Base-by-base conservation (phyloP, 192 early-diverging fungal genomes). In the Coemansia asiatica region DNA sequence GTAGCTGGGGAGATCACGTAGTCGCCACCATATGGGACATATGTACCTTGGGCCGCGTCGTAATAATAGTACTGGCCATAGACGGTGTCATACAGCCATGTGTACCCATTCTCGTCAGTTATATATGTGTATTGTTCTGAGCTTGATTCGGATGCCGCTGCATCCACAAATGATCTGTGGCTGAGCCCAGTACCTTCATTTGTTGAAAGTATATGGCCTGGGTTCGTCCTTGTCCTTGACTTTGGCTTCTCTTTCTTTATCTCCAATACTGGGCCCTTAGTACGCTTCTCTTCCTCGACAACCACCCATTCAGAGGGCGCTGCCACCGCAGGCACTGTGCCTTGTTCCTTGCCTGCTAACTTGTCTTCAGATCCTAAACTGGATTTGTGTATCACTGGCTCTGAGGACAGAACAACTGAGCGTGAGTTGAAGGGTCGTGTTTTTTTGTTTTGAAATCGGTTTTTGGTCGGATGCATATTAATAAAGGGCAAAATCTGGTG, bases 51-150 rank as follows among this genome's bases (percentile, higher is more conserved):
- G 10, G 36, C 35, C 10, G 38, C 51, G 36, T 76, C 79, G 51
- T 82, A 82, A 55, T 82, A 82, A 62, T 82, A 82, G 64, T 81
- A 81, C 54, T 81, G 79, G 1, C 66, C 73, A 29, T 65, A 64
- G 12, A 61, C 25, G 10, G 61, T 67, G 55, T 75, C 68, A 53
- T 75, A 76, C 35, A 76, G 67, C 79, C 74, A 75, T 13, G 73
- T 67, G 47, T 73, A 75, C 1, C 74, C 74, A 53, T 35, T 76
- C 23, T 74, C 77, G 47, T 80, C 77, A 0, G 72, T 74, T 1
- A 71, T 57, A 47, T 80, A 80, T 48, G 77, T 80, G 66, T 80
- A 80, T 26, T 80, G 77, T 53, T 72, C 70, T 28, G 23, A 21
- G 28, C 49, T 1, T 7, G 55, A 18, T n/a, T 31, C 61, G 0